These are phyloP conservation scores for Colletotrichum lupini DNA, from an alignment of 2,329 filamentous ascomycete species.

Conservation along the genomic window DNA sequence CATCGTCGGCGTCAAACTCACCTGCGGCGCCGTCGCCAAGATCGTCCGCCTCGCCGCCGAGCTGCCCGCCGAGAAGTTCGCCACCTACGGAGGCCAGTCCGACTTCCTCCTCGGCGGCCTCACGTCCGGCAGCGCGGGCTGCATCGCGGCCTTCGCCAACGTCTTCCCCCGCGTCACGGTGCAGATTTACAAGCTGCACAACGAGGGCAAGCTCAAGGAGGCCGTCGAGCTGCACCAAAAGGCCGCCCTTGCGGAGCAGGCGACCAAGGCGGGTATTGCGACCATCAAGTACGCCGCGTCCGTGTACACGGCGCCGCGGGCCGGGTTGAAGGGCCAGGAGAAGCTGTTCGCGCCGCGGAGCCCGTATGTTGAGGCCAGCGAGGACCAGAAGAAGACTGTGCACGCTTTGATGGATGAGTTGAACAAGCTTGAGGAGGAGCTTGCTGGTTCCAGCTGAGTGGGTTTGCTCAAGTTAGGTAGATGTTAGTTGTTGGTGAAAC, in stretches of 20 bases:
- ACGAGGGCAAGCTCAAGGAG: slow-evolving; percentile 65
- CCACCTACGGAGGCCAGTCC: slow-evolving; percentile 77
- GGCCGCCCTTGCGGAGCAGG: slow-evolving; percentile 73
- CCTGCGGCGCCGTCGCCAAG: slow-evolving; percentile 78
- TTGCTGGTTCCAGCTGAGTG: slow-evolving; percentile 18
- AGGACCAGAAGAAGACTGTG: slow-evolving; percentile 56
- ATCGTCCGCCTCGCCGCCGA: slow-evolving; percentile 68
- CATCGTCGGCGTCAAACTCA: slow-evolving; percentile 74
- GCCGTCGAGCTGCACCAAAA: slow-evolving; percentile 70
- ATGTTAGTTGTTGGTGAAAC: neutral
- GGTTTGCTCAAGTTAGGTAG: too few species aligned
- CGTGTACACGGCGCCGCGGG: slow-evolving; percentile 66
- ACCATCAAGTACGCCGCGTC: slow-evolving; percentile 76
- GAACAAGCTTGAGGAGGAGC: slow-evolving; percentile 55
- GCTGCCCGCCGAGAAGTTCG: slow-evolving; percentile 67
- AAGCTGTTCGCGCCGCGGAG: slow-evolving; percentile 67
- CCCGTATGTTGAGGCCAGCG: slow-evolving; percentile 66
- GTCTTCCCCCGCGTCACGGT: slow-evolving; percentile 68
- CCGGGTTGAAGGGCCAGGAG: slow-evolving; percentile 69
- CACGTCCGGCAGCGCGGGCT: slow-evolving; percentile 67
- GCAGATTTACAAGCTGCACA: slow-evolving; percentile 71
- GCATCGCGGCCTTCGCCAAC: slow-evolving; percentile 72
- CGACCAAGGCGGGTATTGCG: slow-evolving; percentile 74
- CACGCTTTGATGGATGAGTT: slow-evolving; percentile 52
- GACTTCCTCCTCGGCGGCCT: slow-evolving; percentile 76